Evolutionary conservation across 306 rosid species (phyloP), one percentile per base, ranked within the genome.

Genomic region (Lathyrus aphaca): DNA sequence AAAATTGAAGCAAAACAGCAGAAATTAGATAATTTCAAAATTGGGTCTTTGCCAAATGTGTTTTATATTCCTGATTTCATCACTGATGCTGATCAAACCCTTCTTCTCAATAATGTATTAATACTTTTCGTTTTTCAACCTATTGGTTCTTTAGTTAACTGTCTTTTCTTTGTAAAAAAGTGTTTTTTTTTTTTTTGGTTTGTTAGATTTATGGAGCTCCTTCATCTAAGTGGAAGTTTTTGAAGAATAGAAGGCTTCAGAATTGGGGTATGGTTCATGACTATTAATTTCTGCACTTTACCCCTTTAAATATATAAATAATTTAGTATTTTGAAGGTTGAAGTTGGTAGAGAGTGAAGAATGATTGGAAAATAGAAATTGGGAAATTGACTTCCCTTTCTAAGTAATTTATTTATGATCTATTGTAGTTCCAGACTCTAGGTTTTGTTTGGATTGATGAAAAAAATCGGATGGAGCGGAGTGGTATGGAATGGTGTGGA

Each of bases 211-310:
- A 87, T 73, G 88, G 83, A 79, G 82, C 91, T 75, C 86, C 95
- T 16, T 48, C 62, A 27, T 84, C 92, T 3, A 89, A 84, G 84
- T 92, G 98, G 98, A 92, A 87, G 77, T 68, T 82, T 49, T 77
- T 92, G 79, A 92, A 84, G 79, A 87, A 89, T 65, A 89, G 96
- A 72, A 87, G 98, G 87, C 84, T 89, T 51, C 96, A 92, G 61
- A 92, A 89, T 82, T 92, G 96, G 96, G 98, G 98, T 92, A 80
- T 46, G 72, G 21, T 71, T 73, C 42, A 14, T 43, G 43, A 13
- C 0, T 56, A 27, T 57, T 56, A 49, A 39, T 23, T 54, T 54
- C 10, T 51, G 30, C 59, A 21, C 56, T 1, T 1, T 12, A 16
- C 32, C n/a, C 9, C 8, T 27, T 1, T 35, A 21, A 53, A 50